Conservation (phyloP, 768 basidiomycete genomes). For the Plicaturopsis crispa region DNA sequence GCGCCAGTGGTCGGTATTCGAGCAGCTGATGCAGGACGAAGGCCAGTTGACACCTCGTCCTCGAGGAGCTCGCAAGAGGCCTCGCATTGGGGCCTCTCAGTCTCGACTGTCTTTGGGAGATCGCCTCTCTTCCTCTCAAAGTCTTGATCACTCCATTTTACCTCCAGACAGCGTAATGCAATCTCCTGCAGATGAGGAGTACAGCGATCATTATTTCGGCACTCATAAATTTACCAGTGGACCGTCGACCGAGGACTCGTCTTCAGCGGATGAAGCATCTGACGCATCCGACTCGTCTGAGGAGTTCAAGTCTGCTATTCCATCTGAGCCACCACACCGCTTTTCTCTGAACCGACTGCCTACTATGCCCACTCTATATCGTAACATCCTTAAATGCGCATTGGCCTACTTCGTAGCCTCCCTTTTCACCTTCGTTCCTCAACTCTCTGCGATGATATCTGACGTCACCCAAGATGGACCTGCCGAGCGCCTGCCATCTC, state of each 20-base stretch:
- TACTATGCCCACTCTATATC: slow-evolving; percentile 40
- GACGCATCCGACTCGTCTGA: slow-evolving; percentile 13
- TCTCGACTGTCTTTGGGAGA: not conserved
- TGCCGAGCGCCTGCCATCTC: slow-evolving; percentile 46
- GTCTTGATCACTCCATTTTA: slow-evolving; percentile 2
- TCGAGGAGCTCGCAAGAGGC: not conserved
- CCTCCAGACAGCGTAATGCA: slow-evolving; percentile 1
- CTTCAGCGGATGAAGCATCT: not conserved
- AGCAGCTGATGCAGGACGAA: slow-evolving; percentile 65
- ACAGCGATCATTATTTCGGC: slow-evolving; percentile 9
- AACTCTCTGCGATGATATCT: slow-evolving; percentile 62
- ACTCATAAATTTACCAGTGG: slow-evolving; percentile 6
- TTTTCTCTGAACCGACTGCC: slow-evolving; percentile 18
- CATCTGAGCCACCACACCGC: slow-evolving; percentile 11
- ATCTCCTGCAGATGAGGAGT: too few relatives aligned
- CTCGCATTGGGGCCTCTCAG: not conserved
- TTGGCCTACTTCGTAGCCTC: slow-evolving; percentile 87
- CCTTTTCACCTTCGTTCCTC: slow-evolving; percentile 85
- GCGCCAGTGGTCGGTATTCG: slow-evolving; percentile 56
- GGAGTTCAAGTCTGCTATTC: slow-evolving; percentile 3
- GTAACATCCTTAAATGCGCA: slow-evolving; percentile 84
- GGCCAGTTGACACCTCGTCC: slow-evolving; percentile 26
- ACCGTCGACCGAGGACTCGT: slow-evolving; percentile 8
- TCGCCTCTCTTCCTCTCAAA: slow-evolving; percentile 3
- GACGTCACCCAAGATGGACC: slow-evolving; percentile 47